Percentiles rank a stretch among this genome's conserved stretches.
Evolutionary conservation across 495 filamentous ascomycete species (phyloP).

Genomic region (Amphirosellinia nigrospora): DNA sequence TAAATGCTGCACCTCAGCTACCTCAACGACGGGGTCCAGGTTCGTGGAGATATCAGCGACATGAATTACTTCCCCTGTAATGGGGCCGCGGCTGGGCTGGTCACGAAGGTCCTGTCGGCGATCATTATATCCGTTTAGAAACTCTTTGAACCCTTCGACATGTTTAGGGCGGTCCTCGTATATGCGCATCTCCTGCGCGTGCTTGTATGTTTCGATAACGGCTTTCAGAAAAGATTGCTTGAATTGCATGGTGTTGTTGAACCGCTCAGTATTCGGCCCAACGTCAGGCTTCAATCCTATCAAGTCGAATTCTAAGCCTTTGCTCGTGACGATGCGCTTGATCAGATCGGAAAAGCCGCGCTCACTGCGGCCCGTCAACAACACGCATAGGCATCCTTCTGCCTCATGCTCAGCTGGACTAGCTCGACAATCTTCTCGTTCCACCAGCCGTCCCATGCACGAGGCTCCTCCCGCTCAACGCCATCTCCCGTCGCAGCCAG

Average conservation of each 20-base stretch:
- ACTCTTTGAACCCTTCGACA: slow-evolving; percentile 81
- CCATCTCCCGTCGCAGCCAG: slow-evolving; percentile 88
- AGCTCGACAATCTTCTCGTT: slow-evolving; percentile 90
- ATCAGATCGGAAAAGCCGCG: slow-evolving; percentile 76
- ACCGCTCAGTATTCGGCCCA: slow-evolving; percentile 76
- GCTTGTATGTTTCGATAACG: slow-evolving; percentile 80
- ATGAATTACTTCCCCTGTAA: slow-evolving; percentile 82
- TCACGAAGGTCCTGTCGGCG: slow-evolving; percentile 43
- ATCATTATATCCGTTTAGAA: slow-evolving; percentile 74
- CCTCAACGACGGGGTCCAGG: slow-evolving; percentile 84
- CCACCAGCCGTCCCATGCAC: slow-evolving; percentile 95
- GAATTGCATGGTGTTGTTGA: slow-evolving; percentile 80
- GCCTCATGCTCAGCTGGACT: slow-evolving; percentile 79
- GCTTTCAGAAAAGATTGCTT: slow-evolving; percentile 84
- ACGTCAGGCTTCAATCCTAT: slow-evolving; percentile 86
- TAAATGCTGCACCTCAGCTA: slow-evolving; percentile 84
- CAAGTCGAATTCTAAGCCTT: slow-evolving; percentile 84
- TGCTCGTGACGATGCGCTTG: slow-evolving; percentile 80
- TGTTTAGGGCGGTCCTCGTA: slow-evolving; percentile 68
- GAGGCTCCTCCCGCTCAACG: slow-evolving; percentile 78
- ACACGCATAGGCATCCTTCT: slow-evolving; percentile 86
- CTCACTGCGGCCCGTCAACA: slow-evolving; percentile 89
- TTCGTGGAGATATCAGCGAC: slow-evolving; percentile 76
- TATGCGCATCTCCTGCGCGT: slow-evolving; percentile 78
- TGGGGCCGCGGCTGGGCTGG: slow-evolving; percentile 58